Conservation (phyloP, 2,329 filamentous ascomycete species). For the Ophiostoma sp. region DNA sequence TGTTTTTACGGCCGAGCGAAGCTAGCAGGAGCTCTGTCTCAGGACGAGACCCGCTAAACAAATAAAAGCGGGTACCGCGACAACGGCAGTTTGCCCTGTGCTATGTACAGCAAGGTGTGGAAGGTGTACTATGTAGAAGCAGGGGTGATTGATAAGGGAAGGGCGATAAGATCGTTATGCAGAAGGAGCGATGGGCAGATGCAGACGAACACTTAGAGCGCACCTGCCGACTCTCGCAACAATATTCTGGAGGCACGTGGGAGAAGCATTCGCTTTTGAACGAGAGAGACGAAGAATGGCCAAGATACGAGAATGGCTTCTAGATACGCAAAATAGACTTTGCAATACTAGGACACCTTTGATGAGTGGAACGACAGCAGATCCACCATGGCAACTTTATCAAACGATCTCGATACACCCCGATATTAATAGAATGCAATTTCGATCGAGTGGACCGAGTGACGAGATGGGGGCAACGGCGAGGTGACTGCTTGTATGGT, state of each 20-base stretch:
- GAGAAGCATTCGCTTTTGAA: neutral
- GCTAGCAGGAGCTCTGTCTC: neutral
- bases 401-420: neutral
- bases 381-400: neutral
- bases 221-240: neutral
- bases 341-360: neutral
- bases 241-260: neutral
- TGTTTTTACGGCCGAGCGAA: neutral
- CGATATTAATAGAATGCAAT: slow-evolving; percentile 3
- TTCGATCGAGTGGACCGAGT: neutral
- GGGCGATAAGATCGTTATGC: neutral
- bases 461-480: neutral
- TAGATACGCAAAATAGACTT: neutral
- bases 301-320: neutral
- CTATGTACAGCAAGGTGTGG: neutral
- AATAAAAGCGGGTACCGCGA: neutral
- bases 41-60: slow-evolving; percentile 4
- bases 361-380: neutral
- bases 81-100: slow-evolving; percentile 19
- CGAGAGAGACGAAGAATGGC: neutral
- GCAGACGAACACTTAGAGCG: neutral
- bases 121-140: neutral
- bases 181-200: neutral
- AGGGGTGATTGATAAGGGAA: slow-evolving; percentile 8
- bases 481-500: neutral